Base-by-base conservation (phyloP, 2,329 filamentous ascomycete species). In the Pseudonectria foliicola region DNA sequence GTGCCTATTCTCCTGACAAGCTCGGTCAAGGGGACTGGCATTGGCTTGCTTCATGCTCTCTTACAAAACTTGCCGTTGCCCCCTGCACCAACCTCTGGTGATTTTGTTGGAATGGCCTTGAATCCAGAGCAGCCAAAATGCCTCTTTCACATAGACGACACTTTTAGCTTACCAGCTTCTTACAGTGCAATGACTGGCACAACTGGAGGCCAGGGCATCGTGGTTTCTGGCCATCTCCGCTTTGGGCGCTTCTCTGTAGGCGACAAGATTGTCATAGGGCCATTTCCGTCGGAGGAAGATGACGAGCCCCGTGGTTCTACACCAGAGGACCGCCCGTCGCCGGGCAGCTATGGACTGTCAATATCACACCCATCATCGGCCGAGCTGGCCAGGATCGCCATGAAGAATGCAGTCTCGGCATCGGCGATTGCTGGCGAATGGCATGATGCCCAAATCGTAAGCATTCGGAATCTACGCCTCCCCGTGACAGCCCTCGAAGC, bases 1-100 rank as follows among this genome's bases (percentile, higher is more conserved):
- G 83, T 96, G 1, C 92, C 92, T 0, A 89, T 98, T 31, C 64
- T 95, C 2, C 70, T 96, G 38, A 90, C 88, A 4, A 95, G 89
- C 53, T 80, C 88, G 4, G 80, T 95, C 2, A 86, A 82, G 46
- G 92, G 90, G 0, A 80, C 73, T 10, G 90, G 92, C 0, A 82
- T 96, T 35, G 79, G 80, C 5, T 75, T 84, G 35, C 58, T 95
- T 14, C 92, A 96, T 62, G 85, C 87, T 13, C 70, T 96, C 13
- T 66, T 98, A 10, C 75, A 80, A 38, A 75, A 73, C 36, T 67
- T 98, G 27, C 89, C 89, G 0, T 68, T 90, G 14, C 81, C 82
- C 6, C 62, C 69, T 2, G 50, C 59, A 1, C 71, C 72, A 7
- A 74, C 70, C 2, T 55, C 71, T 1, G 64, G 66, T 32, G 74